A percentile compares a stretch with the other conserved stretches of the same genome.
These are phyloP conservation scores for Taiwanofungus camphoratus DNA, from an alignment of 1,284 basidiomycete species.

Conservation along the genomic window DNA sequence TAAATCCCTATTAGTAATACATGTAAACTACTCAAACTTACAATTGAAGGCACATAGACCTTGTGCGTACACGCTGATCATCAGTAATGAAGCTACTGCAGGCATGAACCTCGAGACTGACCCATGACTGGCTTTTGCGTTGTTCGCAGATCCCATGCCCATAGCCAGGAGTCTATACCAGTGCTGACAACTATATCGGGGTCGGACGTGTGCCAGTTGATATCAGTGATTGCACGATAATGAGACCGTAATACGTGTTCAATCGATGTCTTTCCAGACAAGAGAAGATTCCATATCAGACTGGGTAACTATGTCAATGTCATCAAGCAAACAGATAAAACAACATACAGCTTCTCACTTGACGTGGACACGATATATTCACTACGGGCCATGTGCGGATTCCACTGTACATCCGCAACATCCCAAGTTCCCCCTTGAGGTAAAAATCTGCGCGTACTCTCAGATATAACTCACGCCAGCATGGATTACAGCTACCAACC, in stretches of 20 bases:
- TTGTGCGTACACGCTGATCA: too few relatives aligned
- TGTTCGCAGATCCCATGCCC: constrained; percentile 80
- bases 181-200: constrained; percentile 74
- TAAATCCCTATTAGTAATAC: background rate
- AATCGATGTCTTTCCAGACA: constrained; percentile 69
- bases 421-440: constrained; percentile 97
- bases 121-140: constrained; percentile 63
- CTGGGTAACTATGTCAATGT: constrained; percentile 20
- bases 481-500: constrained; percentile 45
- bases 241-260: constrained; percentile 80
- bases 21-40: constrained; percentile 25
- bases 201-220: constrained; percentile 90
- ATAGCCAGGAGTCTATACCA: constrained; percentile 78
- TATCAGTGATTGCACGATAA: constrained; percentile 90
- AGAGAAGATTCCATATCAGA: constrained; percentile 89
- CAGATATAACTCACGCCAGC: constrained; percentile 41
- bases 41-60: constrained; percentile 73
- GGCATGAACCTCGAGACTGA: constrained; percentile 25
- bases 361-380: constrained; percentile 95
- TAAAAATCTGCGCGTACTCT: constrained; percentile 71
- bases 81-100: too few relatives aligned
- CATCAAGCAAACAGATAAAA: constrained; percentile 1
- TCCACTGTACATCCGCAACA: constrained; percentile 96
- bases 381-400: constrained; percentile 79
- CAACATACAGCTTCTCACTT: constrained; percentile 78